Percentiles rank a stretch among this genome's conserved stretches.
These are phyloP conservation scores for Leccinum arenicola DNA, from an alignment of 768 basidiomycete genomes.

Conservation along the genomic window DNA sequence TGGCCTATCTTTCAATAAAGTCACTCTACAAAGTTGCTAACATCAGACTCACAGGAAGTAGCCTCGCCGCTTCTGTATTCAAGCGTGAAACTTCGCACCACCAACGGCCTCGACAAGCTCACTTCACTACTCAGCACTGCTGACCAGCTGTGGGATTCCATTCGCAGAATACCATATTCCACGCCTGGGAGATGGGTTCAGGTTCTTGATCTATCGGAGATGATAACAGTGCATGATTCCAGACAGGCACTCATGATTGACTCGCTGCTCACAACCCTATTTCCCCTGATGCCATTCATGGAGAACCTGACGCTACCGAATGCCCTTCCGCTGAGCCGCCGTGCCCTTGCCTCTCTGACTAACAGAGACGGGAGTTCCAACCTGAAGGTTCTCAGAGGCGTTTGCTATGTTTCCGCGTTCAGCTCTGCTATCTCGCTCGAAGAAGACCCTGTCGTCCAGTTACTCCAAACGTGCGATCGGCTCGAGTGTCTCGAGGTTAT, in stretches of 20 bases:
- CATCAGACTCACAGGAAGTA: constrained; percentile 46
- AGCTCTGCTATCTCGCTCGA: constrained; percentile 23
- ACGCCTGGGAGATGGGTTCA: constrained; percentile 88
- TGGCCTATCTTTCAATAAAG: constrained; percentile 1
- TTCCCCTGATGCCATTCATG: constrained; percentile 68
- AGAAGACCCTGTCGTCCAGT: constrained; percentile 56
- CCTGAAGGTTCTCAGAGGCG: constrained; percentile 51
- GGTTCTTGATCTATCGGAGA: constrained; percentile 62
- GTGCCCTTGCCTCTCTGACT: constrained; percentile 51
- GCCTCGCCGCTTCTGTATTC: constrained; percentile 66
- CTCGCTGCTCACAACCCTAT: constrained; percentile 58
- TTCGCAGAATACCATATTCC: constrained; percentile 83
- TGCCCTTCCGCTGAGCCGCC: constrained; percentile 56
- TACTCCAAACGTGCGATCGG: constrained; percentile 52
- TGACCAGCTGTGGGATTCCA: constrained; percentile 84
- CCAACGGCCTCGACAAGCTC: constrained; percentile 53
- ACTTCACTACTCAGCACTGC: constrained; percentile 53
- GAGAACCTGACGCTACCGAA: constrained; percentile 51
- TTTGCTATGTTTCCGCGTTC: constrained; percentile 45
- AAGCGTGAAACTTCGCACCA: constrained; percentile 43
- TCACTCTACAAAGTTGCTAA: constrained; percentile 14
- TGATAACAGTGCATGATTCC: constrained; percentile 42
- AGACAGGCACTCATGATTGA: constrained; percentile 54
- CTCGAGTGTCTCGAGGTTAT: constrained; percentile 65
- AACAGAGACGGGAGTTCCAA: constrained; percentile 49